Conservation (phyloP, 352 stramenopile species). For the Elongisporangium senticosum region DNA sequence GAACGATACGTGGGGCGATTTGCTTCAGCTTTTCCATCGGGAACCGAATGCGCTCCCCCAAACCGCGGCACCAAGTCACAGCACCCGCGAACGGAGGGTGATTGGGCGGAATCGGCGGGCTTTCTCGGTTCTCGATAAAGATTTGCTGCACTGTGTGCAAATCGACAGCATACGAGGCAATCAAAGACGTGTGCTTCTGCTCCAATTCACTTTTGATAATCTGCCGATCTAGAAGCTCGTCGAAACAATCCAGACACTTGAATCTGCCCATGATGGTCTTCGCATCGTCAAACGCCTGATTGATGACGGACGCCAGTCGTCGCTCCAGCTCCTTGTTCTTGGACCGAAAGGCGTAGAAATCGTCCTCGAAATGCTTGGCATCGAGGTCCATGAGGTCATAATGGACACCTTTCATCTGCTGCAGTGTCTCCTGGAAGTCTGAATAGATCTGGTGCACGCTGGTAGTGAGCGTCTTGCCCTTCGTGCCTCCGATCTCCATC, state of each 20-base stretch:
- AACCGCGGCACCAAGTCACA: conserved; percentile 86
- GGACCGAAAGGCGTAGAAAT: conserved; percentile 88
- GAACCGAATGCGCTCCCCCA: conserved; percentile 83
- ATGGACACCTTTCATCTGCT: conserved; percentile 67
- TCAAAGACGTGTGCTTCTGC: conserved; percentile 75
- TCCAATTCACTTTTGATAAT: conserved; percentile 89
- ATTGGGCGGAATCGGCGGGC: conserved; percentile 85
- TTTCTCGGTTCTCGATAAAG: conserved; percentile 84
- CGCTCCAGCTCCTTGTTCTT: conserved; percentile 88
- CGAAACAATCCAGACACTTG: conserved; percentile 91
- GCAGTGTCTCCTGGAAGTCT: conserved; percentile 81
- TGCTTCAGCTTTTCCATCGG: conserved; percentile 86
- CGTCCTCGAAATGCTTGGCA: conserved; percentile 87
- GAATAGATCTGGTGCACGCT: conserved; percentile 86
- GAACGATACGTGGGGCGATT: conserved; percentile 68
- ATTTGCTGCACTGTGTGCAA: conserved; percentile 84
- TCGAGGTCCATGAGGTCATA: conserved; percentile 90
- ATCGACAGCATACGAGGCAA: conserved; percentile 78
- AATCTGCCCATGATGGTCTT: conserved; percentile 84
- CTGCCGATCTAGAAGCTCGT: conserved; percentile 75
- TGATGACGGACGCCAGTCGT: conserved; percentile 83
- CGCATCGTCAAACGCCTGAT: conserved; percentile 91
- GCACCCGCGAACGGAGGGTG: conserved; percentile 87
- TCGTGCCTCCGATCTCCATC: conserved; percentile 90
- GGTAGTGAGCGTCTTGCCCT: conserved; percentile 89